Conservation (phyloP, 768 basidiomycete genomes). For the Russula brevipes region DNA sequence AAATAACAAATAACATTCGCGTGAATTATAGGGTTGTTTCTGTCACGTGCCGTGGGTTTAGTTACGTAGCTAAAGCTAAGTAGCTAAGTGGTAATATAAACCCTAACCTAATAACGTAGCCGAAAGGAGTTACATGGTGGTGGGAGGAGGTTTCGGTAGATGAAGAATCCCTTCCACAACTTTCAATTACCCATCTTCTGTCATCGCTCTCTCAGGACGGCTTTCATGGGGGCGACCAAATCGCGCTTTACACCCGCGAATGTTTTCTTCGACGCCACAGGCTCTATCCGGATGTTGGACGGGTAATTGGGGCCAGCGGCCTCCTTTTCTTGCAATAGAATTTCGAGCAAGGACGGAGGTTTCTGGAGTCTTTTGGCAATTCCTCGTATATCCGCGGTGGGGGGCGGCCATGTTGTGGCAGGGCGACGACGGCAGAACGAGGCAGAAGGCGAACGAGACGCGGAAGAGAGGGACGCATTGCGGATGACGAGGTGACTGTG, state of each 20-base stretch:
- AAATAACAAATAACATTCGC: too few relatives aligned
- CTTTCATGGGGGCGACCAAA: conserved; percentile 38
- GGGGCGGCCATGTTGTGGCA: conserved; percentile 23
- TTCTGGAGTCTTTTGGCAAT: conserved; percentile 13
- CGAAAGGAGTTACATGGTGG: neutral
- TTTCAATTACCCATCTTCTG: neutral
- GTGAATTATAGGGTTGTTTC: too few relatives aligned
- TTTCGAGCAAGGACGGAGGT: conserved; percentile 36
- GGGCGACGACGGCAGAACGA: conserved; percentile 33
- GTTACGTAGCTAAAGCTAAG: too few relatives aligned
- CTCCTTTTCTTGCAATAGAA: conserved; percentile 38
- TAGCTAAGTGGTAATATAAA: too few relatives aligned
- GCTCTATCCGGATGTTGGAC: conserved; percentile 47
- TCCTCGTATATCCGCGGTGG: conserved; percentile 29
- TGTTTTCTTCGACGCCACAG: conserved; percentile 36
- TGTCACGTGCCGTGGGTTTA: too few relatives aligned
- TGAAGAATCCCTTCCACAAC: neutral
- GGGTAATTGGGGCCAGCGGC: conserved; percentile 41
- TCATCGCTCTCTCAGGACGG: conserved; percentile 34
- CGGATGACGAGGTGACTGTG: neutral
- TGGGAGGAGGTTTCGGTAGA: too few relatives aligned
- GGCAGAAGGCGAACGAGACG: conserved; percentile 39
- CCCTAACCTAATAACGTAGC: too few relatives aligned
- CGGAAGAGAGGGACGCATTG: conserved; percentile 33
- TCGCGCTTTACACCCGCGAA: conserved; percentile 39